phyloP scores from a whole-genome alignment of 2,329 filamentous ascomycete species.

The Apiospora pterosperma region DNA sequence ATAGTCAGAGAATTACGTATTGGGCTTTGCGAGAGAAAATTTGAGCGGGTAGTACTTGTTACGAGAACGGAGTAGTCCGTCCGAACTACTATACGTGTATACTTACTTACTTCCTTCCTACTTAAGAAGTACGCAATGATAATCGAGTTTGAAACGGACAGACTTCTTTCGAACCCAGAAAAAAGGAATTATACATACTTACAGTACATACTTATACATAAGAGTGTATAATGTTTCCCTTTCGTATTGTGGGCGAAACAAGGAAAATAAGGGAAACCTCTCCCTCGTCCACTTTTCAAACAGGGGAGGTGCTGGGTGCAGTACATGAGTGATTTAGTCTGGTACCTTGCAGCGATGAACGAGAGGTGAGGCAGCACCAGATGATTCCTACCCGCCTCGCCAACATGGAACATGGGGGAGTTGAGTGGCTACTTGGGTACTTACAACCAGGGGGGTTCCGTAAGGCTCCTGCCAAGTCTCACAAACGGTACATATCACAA shows the following conservation, averaged over 20 bases:
- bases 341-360: not conserved
- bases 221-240: not conserved
- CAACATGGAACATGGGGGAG: not conserved
- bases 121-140: not conserved
- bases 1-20: not conserved
- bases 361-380: not conserved
- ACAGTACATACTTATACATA: too few species aligned
- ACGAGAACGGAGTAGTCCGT: not conserved
- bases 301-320: not conserved
- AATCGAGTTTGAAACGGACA: not conserved
- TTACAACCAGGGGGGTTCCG: not conserved
- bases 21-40: not conserved
- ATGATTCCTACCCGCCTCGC: not conserved
- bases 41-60: not conserved
- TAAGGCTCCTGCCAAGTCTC: not conserved
- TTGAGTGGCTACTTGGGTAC: not conserved
- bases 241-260: not conserved
- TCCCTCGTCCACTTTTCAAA: not conserved
- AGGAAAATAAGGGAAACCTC: not conserved
- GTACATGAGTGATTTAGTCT: conserved; percentile 2
- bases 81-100: not conserved
- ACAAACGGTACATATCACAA: not conserved
- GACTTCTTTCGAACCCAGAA: not conserved
- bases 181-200: too few species aligned
- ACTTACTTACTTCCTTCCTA: too few species aligned